These are phyloP conservation scores for Silene coronaria DNA, from an alignment of 179 eudicot species.

Conservation along the genomic window DNA sequence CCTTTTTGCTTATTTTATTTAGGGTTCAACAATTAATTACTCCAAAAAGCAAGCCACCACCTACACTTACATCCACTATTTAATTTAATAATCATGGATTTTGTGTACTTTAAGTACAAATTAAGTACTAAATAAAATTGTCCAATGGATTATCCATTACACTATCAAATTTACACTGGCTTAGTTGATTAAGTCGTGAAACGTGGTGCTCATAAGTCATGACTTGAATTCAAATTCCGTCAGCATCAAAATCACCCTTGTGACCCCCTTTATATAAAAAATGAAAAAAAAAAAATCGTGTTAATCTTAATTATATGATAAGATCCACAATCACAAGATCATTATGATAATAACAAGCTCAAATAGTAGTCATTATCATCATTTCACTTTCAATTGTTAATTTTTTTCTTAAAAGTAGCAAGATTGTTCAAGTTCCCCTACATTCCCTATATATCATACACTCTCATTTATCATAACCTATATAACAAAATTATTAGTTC, in stretches of 20 bases:
- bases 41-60: slow-evolving; percentile 7
- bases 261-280: too few relatives aligned
- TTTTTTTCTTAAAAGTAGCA: slow-evolving; percentile 20
- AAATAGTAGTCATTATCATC: background rate
- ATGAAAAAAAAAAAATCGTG: too few relatives aligned
- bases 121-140: background rate
- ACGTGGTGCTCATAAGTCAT: too few relatives aligned
- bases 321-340: background rate
- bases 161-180: too few relatives aligned
- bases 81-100: slow-evolving; percentile 9
- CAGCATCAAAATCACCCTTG: too few relatives aligned
- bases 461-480: slow-evolving; percentile 14
- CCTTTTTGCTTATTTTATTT: slow-evolving; percentile 13
- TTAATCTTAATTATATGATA: background rate
- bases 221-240: too few relatives aligned
- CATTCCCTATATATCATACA: slow-evolving; percentile 14
- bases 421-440: slow-evolving; percentile 10
- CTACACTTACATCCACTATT: slow-evolving; percentile 5
- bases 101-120: background rate
- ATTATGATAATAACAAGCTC: slow-evolving; percentile 18
- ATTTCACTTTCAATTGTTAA: slow-evolving; percentile 12
- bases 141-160: too few relatives aligned
- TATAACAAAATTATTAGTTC: slow-evolving; percentile 13
- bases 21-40: slow-evolving; percentile 26
- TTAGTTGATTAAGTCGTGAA: too few relatives aligned